phyloP scores from a whole-genome alignment of 345 rosid genomes.

The Clausena lansium region DNA sequence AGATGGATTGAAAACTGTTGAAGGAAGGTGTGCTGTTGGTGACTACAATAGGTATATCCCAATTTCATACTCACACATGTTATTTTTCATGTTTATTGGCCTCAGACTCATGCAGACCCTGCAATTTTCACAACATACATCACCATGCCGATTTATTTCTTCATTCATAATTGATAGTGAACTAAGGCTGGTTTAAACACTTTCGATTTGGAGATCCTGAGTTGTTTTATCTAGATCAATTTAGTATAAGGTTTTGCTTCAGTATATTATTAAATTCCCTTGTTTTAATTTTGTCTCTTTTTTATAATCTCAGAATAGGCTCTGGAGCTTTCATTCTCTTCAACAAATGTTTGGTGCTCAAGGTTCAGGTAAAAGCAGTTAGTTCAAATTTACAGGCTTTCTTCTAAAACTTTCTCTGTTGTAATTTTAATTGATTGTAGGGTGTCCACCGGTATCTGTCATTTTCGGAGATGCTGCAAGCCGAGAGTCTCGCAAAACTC shows the following conservation, averaged over 20 bases:
- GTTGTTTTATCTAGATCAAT: neutral
- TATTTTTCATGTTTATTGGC: neutral
- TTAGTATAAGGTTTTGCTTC: neutral
- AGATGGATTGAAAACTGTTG: slow-evolving; percentile 75
- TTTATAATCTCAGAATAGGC: slow-evolving; percentile 44
- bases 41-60: slow-evolving; percentile 49
- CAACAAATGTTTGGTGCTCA: slow-evolving; percentile 60
- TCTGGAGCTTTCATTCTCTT: slow-evolving; percentile 55
- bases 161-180: neutral
- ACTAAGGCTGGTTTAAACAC: neutral
- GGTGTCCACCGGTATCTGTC: slow-evolving; percentile 51
- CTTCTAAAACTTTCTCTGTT: neutral
- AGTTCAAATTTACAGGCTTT: neutral
- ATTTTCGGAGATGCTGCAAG: slow-evolving; percentile 62
- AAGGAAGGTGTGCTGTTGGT: slow-evolving; percentile 83
- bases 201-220: neutral
- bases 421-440: slow-evolving; percentile 33
- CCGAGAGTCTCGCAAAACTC: slow-evolving; percentile 52
- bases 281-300: neutral
- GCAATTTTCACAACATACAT: neutral
- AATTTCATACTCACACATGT: neutral
- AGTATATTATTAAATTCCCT: neutral
- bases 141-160: neutral
- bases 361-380: slow-evolving; percentile 61
- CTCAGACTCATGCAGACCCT: neutral